These are phyloP conservation scores for Rutstroemia sp. DNA, from an alignment of 2,329 filamentous ascomycete genomes.

Conservation along the genomic window DNA sequence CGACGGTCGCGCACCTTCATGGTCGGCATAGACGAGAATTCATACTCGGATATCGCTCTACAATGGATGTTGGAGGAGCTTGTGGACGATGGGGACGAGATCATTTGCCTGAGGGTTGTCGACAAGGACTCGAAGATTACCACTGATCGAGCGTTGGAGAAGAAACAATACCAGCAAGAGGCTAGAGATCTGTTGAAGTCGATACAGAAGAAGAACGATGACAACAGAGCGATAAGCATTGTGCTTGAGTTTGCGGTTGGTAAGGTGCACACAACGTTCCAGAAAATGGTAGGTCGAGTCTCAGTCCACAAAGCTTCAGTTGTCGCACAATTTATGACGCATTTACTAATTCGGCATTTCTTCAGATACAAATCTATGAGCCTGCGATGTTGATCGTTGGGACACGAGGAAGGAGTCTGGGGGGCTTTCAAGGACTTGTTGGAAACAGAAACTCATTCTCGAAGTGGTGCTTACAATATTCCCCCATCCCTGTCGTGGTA, in stretches of 20 bases:
- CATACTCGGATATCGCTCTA: constrained; percentile 67
- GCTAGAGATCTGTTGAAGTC: constrained; percentile 56
- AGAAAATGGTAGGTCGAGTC: constrained; percentile 54
- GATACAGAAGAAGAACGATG: constrained; percentile 62
- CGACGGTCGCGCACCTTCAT: constrained; percentile 63
- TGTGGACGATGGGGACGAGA: constrained; percentile 70
- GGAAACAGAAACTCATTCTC: constrained; percentile 56
- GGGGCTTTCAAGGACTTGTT: constrained; percentile 62
- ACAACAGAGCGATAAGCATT: constrained; percentile 64
- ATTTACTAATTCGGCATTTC: constrained; percentile 11
- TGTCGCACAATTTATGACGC: not conserved
- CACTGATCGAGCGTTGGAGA: constrained; percentile 49
- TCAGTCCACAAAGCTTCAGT: not conserved
- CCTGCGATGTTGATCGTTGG: constrained; percentile 67
- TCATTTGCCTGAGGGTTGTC: constrained; percentile 64
- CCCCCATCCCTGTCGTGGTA: constrained; percentile 67
- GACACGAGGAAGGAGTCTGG: constrained; percentile 59
- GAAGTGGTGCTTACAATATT: constrained; percentile 69
- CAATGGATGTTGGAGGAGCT: constrained; percentile 70
- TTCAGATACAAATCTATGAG: constrained; percentile 64
- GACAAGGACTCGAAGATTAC: constrained; percentile 64
- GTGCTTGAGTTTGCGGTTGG: constrained; percentile 67
- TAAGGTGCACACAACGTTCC: constrained; percentile 64
- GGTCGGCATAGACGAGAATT: constrained; percentile 66
- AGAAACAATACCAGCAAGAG: constrained; percentile 55